Percentiles rank a stretch among this genome's conserved stretches.
These are phyloP conservation scores for Talaromyces verruculosus DNA, from an alignment of 2,329 filamentous ascomycete genomes.

Conservation along the genomic window DNA sequence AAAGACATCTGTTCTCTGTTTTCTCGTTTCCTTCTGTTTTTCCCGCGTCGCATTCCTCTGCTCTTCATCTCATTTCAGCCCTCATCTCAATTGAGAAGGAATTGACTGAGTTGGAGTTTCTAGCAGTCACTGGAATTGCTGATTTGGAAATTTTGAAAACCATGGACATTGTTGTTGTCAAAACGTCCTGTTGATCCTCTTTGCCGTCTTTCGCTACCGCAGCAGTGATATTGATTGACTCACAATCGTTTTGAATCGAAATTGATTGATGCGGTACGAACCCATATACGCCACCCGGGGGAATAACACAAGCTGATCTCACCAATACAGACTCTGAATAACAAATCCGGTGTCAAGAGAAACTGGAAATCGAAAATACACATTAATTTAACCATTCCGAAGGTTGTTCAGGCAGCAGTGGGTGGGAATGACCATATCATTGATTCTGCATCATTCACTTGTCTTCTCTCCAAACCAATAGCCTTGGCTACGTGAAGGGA, in stretches of 20 bases:
- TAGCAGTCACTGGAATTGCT: not conserved
- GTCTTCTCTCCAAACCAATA: slow-evolving; percentile 2
- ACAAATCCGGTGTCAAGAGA: not conserved
- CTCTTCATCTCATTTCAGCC: slow-evolving; percentile 19
- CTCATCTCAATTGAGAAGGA: slow-evolving; percentile 14
- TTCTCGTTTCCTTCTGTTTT: slow-evolving; percentile 6
- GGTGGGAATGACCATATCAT: slow-evolving; percentile 11
- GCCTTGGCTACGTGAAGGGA: slow-evolving; percentile 1
- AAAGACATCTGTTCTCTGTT: slow-evolving; percentile 15
- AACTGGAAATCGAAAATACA: not conserved
- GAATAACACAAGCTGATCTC: slow-evolving; percentile 1
- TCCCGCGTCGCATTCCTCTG: slow-evolving; percentile 2
- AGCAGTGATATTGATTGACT: not conserved
- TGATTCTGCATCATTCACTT: slow-evolving; percentile 12
- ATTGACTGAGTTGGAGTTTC: not conserved
- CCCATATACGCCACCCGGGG: not conserved
- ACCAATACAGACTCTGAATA: not conserved
- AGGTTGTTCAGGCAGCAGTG: slow-evolving; percentile 1
- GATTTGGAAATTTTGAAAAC: not conserved
- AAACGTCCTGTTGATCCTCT: not conserved
- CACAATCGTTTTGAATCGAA: not conserved
- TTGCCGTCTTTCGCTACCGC: not conserved
- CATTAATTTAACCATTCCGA: not conserved
- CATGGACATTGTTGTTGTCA: not conserved
- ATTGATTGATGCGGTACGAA: not conserved